These are phyloP conservation scores for Beauveria varroae DNA, from an alignment of 2,329 filamentous ascomycete species.

Conservation along the genomic window DNA sequence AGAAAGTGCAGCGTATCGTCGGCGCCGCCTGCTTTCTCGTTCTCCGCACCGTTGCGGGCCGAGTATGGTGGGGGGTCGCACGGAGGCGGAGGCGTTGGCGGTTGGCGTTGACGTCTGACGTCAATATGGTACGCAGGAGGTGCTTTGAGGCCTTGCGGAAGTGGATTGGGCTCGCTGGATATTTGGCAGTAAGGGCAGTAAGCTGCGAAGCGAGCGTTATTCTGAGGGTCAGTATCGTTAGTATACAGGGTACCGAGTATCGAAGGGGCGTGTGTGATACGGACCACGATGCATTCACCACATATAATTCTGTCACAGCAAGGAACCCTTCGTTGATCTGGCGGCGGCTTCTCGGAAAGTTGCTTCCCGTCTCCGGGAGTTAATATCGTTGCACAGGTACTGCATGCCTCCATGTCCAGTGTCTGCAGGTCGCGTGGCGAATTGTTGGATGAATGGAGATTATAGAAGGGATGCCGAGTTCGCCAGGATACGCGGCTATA, in stretches of 20 bases:
- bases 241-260: not conserved
- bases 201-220: slow-evolving; percentile 59
- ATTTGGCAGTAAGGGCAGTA: slow-evolving; percentile 74
- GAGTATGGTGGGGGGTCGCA: not conserved
- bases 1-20: slow-evolving; percentile 70
- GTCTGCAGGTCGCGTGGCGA: not conserved
- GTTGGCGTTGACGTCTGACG: not conserved
- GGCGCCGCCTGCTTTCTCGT: slow-evolving; percentile 27
- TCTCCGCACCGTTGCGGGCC: not conserved
- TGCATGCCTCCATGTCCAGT: slow-evolving; percentile 45
- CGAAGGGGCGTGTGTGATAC: slow-evolving; percentile 17
- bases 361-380: slow-evolving; percentile 36
- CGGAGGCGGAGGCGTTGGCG: not conserved
- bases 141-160: slow-evolving; percentile 57
- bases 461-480: no score
- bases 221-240: slow-evolving; percentile 25
- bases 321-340: slow-evolving; percentile 51
- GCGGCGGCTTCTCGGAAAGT: slow-evolving; percentile 52
- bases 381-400: slow-evolving; percentile 61
- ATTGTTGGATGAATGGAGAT: not conserved
- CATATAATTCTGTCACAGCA: slow-evolving; percentile 70
- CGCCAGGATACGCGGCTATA: not conserved
- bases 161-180: slow-evolving; percentile 46
- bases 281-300: slow-evolving; percentile 57
- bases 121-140: slow-evolving; percentile 53